Evolutionary conservation across 371 early-diverging fungal genomes (phyloP).

Genomic region (Syncephalastrum racemosum): DNA sequence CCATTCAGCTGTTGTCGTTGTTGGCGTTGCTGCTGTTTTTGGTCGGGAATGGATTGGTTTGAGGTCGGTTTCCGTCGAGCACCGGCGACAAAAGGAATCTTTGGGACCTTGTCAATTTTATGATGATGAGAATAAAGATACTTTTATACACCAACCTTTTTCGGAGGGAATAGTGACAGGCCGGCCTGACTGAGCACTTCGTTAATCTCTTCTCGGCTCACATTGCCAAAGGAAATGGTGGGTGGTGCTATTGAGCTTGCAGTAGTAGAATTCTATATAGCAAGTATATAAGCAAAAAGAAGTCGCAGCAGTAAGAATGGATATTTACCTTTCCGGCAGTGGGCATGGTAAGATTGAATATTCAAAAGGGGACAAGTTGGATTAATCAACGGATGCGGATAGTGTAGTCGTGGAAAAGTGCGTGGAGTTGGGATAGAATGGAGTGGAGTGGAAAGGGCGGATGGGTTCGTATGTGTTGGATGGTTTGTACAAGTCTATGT

Average conservation of each 20-base stretch:
- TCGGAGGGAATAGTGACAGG: conserved; percentile 38
- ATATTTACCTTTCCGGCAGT: conserved; percentile 17
- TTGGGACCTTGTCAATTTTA: too few relatives aligned
- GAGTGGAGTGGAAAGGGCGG: neutral
- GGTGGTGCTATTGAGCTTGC: conserved; percentile 11
- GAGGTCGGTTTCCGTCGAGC: conserved; percentile 20
- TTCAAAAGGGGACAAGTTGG: neutral
- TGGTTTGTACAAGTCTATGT: neutral
- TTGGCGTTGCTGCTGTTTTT: too few relatives aligned
- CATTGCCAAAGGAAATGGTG: conserved; percentile 54
- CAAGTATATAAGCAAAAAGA: neutral
- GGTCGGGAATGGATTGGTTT: neutral
- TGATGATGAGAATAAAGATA: too few relatives aligned
- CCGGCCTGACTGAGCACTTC: conserved; percentile 51
- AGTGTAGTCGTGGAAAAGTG: neutral
- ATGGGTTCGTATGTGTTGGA: neutral
- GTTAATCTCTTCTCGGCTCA: conserved; percentile 62
- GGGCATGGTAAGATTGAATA: conserved; percentile 12
- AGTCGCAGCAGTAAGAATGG: neutral
- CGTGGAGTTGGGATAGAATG: neutral
- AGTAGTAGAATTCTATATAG: conserved; percentile 4
- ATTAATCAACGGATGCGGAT: neutral
- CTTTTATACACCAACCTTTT: conserved; percentile 26
- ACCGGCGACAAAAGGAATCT: conserved; percentile 49
- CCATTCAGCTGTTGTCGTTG: conserved; percentile 2